A percentile compares a stretch with the other conserved stretches of the same genome.
These are phyloP conservation scores for Yamadazyma pseudoaaseri DNA, from an alignment of 1,139 yeast species.

Conservation along the genomic window DNA sequence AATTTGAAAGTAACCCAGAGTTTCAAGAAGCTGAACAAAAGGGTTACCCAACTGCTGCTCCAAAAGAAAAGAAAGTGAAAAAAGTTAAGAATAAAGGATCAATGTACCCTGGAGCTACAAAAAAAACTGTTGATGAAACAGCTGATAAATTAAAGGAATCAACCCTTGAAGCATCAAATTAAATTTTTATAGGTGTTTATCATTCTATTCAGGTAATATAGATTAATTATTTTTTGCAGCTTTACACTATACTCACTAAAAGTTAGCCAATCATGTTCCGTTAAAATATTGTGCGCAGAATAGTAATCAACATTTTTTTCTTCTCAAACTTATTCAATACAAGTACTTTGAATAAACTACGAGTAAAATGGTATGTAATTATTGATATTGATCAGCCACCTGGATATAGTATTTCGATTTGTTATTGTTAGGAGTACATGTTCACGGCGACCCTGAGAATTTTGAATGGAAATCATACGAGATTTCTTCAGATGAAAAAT, in stretches of 20 bases:
- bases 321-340: slow-evolving; percentile 4
- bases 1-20: slow-evolving; percentile 58
- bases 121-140: slow-evolving; percentile 17
- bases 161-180: not conserved
- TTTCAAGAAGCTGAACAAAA: slow-evolving; percentile 71
- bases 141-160: slow-evolving; percentile 17
- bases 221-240: slow-evolving; percentile 2
- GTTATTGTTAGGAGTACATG: no score
- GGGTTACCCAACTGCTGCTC: slow-evolving; percentile 82
- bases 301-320: slow-evolving; percentile 11
- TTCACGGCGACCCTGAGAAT: no score
- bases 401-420: no score
- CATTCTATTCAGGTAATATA: no score
- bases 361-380: slow-evolving; percentile 12
- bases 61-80: slow-evolving; percentile 63
- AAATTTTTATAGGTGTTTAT: no score
- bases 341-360: not conserved
- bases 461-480: no score
- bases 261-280: slow-evolving; percentile 11
- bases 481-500: no score
- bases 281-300: slow-evolving; percentile 11
- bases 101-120: slow-evolving; percentile 65
- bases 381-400: no score
- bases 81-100: slow-evolving; percentile 80
- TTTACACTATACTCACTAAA: no score